Base-by-base conservation (phyloP, 345 rosid species). In the Melaleuca alternifolia region DNA sequence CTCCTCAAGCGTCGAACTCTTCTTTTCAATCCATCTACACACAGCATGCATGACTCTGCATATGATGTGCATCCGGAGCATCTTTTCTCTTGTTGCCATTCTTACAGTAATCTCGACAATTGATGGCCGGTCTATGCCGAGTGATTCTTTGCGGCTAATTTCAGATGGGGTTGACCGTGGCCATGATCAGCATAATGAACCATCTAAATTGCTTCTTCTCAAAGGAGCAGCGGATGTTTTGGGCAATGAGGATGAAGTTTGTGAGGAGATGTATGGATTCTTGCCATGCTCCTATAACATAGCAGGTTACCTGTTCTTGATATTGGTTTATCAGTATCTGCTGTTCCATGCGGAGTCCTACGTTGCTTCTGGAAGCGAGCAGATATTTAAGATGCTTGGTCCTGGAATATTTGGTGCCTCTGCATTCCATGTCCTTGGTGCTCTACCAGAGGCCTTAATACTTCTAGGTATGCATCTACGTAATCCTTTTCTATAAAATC, bases 341-440 rank as follows among this genome's bases (percentile, higher is more conserved):
- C n/a, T 89, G 83, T 89, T 87, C 65, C 91, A 87, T 1, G 91
- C 88, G 54, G 91, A 89, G 84, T 87, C 91, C 24, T 89, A 89
- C 54, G 52, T 89, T 75, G 86, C 86, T 20, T 46, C 85, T 0
- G 91, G 88, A 1, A 86, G 88, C 26, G 84, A 87, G 89, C 86
- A 77, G 87, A 84, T 89, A 37, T 89, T 89, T 71, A 86, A 86
- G 86, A 41, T 89, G 85, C 91, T 89, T 16, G 91, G 91, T 48
- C 89, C 91, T 28, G 91, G 89, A 18, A 82, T 89, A 10, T 85
- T 89, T 54, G 91, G 91, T 23, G 88, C 91, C 20, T 85, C 88
- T 12, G 91, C 83, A 0, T 89, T 89, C 84, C 91, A 89, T 18
- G 79, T 87, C 61, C 86, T 89, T 41, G 86, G 89, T 18, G 91